Evolutionary conservation across 2,329 filamentous ascomycete genomes (phyloP), one percentile per base, ranked within the genome.

Genomic region (Aspergillus sp.): DNA sequence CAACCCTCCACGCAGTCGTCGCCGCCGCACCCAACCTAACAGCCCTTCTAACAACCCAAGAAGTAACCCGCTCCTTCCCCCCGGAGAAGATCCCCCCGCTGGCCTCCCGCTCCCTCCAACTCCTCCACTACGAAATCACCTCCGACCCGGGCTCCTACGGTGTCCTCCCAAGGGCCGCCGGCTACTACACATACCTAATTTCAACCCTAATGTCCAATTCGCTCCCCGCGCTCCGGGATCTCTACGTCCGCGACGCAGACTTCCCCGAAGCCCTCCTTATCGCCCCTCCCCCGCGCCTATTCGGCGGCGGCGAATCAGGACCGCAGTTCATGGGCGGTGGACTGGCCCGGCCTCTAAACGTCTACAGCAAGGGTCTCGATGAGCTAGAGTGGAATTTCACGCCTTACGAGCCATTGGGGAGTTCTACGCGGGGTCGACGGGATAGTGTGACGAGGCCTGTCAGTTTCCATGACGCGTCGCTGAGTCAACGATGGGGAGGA

Each of bases 171-270:
- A 79, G 82, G 1, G 76, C 80, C 6, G 75, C 78, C 23, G 83
- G 82, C 17, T 96, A 96, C 77, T 96, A 97, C 74, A 84, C 86
- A 60, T 96, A 96, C 74, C 84, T 98, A 19, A 87, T 91, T 24
- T 84, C 84, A n/a, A 96, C 91, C 0, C 84, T 98, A 33, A 85
- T 95, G 59, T 84, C 86, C 15, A 89, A 88, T 61, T 84, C 86
- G 7, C 82, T 98, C 7, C 91, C 92, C 1, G 84, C 83, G 37
- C 81, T 98, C 8, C 82, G 82, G 37, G 84, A 87, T 21, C 83
- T 98, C 7, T 97, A 96, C 71, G 93, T 97, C 17, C 89, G 91
- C 51, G 92, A 97, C 67, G 85, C 89, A 24, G 82, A 85, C 50
- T 96, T 98, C 70, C 87, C 92, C 2, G 91, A 96, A 64, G 83